Base-by-base conservation (phyloP, 768 basidiomycete species). In the Rhizopogon sp. region DNA sequence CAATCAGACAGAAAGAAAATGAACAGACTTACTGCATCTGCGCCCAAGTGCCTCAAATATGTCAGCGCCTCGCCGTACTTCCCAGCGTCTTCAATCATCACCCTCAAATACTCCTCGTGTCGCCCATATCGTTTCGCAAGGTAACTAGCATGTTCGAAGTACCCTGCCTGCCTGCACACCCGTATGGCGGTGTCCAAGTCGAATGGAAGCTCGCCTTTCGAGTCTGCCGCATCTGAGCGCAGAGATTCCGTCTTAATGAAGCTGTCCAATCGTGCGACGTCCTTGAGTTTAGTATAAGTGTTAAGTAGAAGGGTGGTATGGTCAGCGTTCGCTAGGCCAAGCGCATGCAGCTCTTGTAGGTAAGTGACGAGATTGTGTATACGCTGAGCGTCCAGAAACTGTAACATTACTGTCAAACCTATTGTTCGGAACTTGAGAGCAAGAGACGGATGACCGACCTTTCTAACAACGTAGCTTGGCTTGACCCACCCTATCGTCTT, bases 381-480 rank as follows among this genome's bases (percentile, higher is more conserved):
- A 2, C 95, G 79, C 65, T 98, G 97, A 0, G 96, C 93, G 60
- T 97, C 97, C 39, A 99, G 83, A 72, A 94, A 98, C 95, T 98
- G 56, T 6, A 40, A 50, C 47, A 46, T 62, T 13, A 66, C 45
- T 40, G 45, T 42, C 43, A 55, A 45, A 49, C 14, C 14, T 10
- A 11, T 25, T 2, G 14, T 41, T 25, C 5, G 31, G 6, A 35
- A 46, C 16, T 13, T 4, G 8, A 10, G 14, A 43, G 28, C 20
- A 5, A 22, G 43, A 8, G 40, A 25, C 25, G 25, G 4, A 25
- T 25, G 25, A 25, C 69, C 52, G 63, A 93, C 96, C 81, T 98
- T 99, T 61, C 97, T 84, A 50, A 98, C 93, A 35, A 98, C 94
- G 71, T 98, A 97, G 65, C 94, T 97, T 0, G 95, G 92, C 58